These are phyloP conservation scores for Solanum chmielewskii DNA, from an alignment of 257 asterid species.

Conservation along the genomic window DNA sequence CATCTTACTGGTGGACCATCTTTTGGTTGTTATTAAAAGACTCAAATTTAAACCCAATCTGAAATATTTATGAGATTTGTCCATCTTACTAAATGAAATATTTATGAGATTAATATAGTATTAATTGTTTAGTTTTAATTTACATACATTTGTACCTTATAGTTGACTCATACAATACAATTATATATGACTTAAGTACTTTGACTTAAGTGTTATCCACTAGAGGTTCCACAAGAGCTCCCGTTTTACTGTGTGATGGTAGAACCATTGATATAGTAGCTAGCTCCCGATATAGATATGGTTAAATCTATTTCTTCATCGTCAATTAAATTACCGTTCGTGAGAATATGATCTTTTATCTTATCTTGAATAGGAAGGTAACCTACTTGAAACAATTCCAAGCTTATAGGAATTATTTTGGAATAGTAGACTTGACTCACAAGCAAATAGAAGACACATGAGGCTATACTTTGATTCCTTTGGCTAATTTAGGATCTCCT, in stretches of 20 bases:
- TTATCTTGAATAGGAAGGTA: background rate
- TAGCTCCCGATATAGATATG: background rate
- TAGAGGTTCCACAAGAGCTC: background rate
- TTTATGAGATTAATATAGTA: background rate
- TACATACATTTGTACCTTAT: background rate
- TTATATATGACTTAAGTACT: background rate
- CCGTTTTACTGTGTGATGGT: background rate
- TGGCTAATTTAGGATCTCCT: background rate
- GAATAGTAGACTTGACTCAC: background rate
- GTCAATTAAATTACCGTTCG: background rate
- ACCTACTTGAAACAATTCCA: background rate
- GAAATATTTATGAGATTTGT: background rate
- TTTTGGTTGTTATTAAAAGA: background rate
- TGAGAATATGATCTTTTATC: background rate
- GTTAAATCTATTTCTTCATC: background rate
- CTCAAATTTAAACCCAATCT: background rate
- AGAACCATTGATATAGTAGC: background rate
- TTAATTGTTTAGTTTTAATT: background rate
- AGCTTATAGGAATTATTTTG: background rate
- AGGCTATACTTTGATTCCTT: background rate
- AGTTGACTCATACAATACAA: background rate
- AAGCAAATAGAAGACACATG: background rate
- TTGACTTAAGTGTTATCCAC: background rate
- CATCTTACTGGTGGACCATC: background rate
- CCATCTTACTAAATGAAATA: background rate